These are phyloP conservation scores for Cylindricascospora bacillispora DNA, from an alignment of 1,139 yeast species.

Conservation along the genomic window DNA sequence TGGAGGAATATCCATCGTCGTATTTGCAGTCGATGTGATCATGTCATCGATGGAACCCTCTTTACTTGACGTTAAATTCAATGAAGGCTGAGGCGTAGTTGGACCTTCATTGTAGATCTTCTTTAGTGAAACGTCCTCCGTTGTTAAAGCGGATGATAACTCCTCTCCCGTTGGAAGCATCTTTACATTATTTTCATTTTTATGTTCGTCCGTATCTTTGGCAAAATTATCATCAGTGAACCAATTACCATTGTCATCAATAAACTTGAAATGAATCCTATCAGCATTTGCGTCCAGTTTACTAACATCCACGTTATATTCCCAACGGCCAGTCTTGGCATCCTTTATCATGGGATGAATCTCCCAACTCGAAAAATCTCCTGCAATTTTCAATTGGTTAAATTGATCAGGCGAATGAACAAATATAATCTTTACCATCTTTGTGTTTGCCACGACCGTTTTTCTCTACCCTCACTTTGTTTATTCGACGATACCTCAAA, in stretches of 20 bases:
- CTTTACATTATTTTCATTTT: constrained; percentile 46
- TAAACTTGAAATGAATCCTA: constrained; percentile 21
- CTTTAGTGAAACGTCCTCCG: no score
- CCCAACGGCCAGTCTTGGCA: constrained; percentile 11
- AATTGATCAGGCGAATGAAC: constrained; percentile 10
- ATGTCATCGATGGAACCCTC: no score
- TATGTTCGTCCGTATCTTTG: constrained; percentile 37
- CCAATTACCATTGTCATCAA: constrained; percentile 41
- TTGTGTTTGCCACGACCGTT: no score
- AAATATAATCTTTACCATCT: constrained; percentile 15
- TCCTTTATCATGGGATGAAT: constrained; percentile 15
- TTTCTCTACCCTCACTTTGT: no score
- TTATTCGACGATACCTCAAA: no score
- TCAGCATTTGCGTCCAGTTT: not conserved
- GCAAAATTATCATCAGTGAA: constrained; percentile 33
- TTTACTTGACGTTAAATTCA: no score
- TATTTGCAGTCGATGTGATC: no score
- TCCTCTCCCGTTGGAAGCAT: constrained; percentile 5
- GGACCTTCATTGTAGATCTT: not conserved
- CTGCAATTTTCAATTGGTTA: constrained; percentile 19
- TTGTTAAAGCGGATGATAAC: no score
- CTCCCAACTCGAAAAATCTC: constrained; percentile 21
- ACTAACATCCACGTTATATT: constrained; percentile 9
- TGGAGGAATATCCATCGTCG: no score
- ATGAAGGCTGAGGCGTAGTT: constrained; percentile 1